Evolutionary conservation across 1,284 basidiomycete genomes (phyloP), one percentile per base, ranked within the genome.

Genomic region (Ceratobasidium sp.): DNA sequence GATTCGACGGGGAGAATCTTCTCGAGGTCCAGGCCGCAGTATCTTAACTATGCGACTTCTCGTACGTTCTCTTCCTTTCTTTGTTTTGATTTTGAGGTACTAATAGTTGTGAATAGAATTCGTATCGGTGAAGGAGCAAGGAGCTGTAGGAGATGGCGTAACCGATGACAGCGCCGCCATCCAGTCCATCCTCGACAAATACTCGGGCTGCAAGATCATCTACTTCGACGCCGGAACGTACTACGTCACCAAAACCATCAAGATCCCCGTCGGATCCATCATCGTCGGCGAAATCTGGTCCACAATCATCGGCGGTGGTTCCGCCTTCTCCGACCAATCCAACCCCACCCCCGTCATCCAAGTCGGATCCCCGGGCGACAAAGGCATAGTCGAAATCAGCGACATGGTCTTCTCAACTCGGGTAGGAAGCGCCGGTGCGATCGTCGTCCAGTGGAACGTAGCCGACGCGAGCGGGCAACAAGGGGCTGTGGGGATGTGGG

Each of bases 251-350:
- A 85, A 86, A 32, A 94, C 92, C 1, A 84, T 94, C 61, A 84
- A 83, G 0, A 88, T 94, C 72, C 92, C 92, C 18, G 86, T 87
- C 1, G 91, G 89, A n/a, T 87, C 89, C 0, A 87, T 87, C 57
- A 82, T 94, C 43, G 86, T 90, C 9, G 92, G 92, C 35, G 92
- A 94, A 78, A 89, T 87, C 0, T 93, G 91, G 91, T 86, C 91
- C 0, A 87, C 88, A 23, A 87, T 94, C 73, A 86, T 91, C 59
- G 92, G 88, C 1, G 83, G 82, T 41, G 92, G 92, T 0, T 76
- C 81, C 16, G 80, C 78, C 0, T 94, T 93, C 82, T 77, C 84
- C 63, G 81, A 90, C 76, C 81, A 83, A 71, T 82, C 83, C 73
- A 85, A 82, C 73, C 91, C 91, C 1, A 80, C 80, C 49, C 83